phyloP scores from a whole-genome alignment of 371 early-diverging fungal species.

The Mortierella polycephala region DNA sequence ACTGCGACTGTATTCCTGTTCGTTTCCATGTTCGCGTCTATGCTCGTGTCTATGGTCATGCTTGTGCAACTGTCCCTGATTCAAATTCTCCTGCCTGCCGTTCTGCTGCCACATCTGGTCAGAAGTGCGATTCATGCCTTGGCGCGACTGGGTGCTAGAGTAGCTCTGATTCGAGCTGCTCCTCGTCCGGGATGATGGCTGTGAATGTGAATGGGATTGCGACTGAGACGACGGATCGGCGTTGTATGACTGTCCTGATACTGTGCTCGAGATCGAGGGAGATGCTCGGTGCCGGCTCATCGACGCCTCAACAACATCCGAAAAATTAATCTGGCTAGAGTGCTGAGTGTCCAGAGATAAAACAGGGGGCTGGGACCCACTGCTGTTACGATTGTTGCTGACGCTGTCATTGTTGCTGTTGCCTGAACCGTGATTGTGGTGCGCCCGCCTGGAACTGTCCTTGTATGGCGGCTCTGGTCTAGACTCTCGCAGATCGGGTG shows the following conservation, averaged over 20 bases:
- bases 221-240: not conserved
- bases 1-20: not conserved
- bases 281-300: conserved; percentile 13
- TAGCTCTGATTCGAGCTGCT: conserved; percentile 12
- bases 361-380: conserved; percentile 18
- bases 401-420: not conserved
- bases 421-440: not conserved
- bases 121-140: not conserved
- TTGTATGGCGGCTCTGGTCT: conserved; percentile 39
- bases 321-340: conserved; percentile 11
- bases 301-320: conserved; percentile 22
- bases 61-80: not conserved
- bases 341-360: conserved; percentile 26
- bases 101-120: not conserved
- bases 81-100: no score
- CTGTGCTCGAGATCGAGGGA: conserved; percentile 6
- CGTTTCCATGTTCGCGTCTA: conserved; percentile 1
- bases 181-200: conserved; percentile 4
- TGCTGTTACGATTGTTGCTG: not conserved
- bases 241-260: conserved; percentile 1
- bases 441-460: conserved; percentile 14
- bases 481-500: conserved; percentile 6
- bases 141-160: conserved; percentile 3
- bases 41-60: conserved; percentile 4
- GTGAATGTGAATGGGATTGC: conserved; percentile 1